Percentiles rank a stretch among this genome's conserved stretches.
Conservation (phyloP, 2,329 filamentous ascomycete genomes). For the Penicillium sp. region DNA sequence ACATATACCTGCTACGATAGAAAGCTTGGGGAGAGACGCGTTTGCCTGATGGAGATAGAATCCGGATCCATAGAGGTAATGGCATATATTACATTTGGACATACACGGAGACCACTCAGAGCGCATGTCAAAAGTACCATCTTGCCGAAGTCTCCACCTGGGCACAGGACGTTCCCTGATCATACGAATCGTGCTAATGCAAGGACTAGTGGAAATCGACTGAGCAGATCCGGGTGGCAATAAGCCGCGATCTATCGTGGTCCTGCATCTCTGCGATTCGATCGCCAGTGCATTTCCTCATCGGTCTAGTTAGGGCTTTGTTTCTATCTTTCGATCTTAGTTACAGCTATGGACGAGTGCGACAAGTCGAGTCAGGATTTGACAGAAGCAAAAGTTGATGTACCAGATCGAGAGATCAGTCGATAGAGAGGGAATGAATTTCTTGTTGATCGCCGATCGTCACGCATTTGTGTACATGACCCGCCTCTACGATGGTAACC, state of each 20-base stretch:
- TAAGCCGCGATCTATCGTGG: constrained; percentile 12
- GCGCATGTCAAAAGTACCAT: not conserved
- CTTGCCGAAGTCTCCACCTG: constrained; percentile 4
- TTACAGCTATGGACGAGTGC: constrained; percentile 2
- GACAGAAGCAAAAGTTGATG: constrained; percentile 1
- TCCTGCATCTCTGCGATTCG: constrained; percentile 13
- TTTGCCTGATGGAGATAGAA: constrained; percentile 7
- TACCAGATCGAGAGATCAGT: constrained; percentile 6
- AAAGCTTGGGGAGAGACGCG: not conserved
- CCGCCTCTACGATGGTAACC: constrained; percentile 4
- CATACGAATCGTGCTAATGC: constrained; percentile 14
- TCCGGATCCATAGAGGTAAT: constrained; percentile 7
- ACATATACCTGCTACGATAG: not conserved
- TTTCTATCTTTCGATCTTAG: not conserved
- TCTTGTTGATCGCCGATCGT: constrained; percentile 10
- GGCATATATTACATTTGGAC: constrained; percentile 1
- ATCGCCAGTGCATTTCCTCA: constrained; percentile 10
- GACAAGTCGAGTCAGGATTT: constrained; percentile 3
- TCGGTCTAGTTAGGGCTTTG: constrained; percentile 11
- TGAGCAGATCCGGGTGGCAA: constrained; percentile 20
- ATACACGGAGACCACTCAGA: not conserved
- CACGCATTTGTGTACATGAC: not conserved
- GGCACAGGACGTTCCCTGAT: constrained; percentile 4
- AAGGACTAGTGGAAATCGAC: constrained; percentile 21
- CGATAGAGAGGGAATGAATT: constrained; percentile 6